Evolutionary conservation across 805 yeast species (phyloP), one percentile per base, ranked within the genome.

Genomic region (Metschnikowia gruessii): DNA sequence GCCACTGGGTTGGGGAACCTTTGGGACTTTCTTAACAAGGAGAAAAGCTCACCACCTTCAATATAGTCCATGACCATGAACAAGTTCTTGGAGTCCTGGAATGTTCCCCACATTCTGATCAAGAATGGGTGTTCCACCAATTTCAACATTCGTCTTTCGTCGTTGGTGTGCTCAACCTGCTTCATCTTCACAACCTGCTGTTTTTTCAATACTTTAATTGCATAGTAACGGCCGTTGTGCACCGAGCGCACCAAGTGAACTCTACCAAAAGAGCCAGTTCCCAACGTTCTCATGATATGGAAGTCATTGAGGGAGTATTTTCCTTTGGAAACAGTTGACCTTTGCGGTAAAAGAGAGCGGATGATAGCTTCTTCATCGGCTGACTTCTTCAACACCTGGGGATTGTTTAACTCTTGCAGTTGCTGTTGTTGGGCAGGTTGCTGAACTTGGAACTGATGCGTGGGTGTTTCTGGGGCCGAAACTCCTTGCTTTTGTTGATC

Each of bases 21-120:
- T 56, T 77, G 82, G 5, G 82, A 76, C 58, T 79, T 79, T 50
- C 84, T 63, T 52, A 80, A 68, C 37, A 80, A 61, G 2, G 81
- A 75, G 54, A 80, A 80, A 42, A 80, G 67, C 61, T 80, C 84
- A 21, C 84, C 84, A 19, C 84, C 84, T 61, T 80, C 84, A 56
- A 80, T 79, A 62, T 79, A 80, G 58, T 80, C 84, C 84, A 80
- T 80, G 31, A 80, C 77, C 83, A 80, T 79, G 52, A 79, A 80
- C 46, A 80, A 63, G 53, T 77, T 77, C 53, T 70, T 72, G 32
- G 79, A 68, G 56, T 80, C 84, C 59, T 79, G 83, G 56, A 75
- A 80, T 5, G 83, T 80, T n/a, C 84, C 84, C 84, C 84, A 80
- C 83, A 80, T 79, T 46, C 83, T 60, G 51, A 78, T 79, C 52